Base-by-base conservation (phyloP, 768 basidiomycete species). In the Coprinopsis cinerea region DNA sequence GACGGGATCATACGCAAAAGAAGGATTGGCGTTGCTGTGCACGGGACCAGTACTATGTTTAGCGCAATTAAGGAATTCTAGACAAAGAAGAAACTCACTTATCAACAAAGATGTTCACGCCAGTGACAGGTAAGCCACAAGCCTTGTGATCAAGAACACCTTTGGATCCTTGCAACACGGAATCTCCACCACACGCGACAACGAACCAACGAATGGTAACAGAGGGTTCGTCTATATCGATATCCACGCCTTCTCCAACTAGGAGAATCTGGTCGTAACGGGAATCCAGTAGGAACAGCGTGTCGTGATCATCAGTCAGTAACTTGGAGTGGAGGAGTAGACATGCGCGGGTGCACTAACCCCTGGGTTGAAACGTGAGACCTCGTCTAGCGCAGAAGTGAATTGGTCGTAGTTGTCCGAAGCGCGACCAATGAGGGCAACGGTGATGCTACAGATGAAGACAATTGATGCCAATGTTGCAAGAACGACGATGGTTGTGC, bases 211-310 rank as follows among this genome's bases (percentile, higher is more conserved):
- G 74, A 35, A 82, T 68, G 7, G 74, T 74, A 24, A 82, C 56
- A 0, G 78, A 70, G 1, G 79, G 79, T 55, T 82, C 79, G 51
- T 80, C 79, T 9, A 81, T 62, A 55, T 82, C 80, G 10, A 81
- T 70, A 53, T 81, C 79, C 4, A 81, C 75, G 46, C 71, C 74
- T 53, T 81, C 78, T 4, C 79, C 80, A 2, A 80, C 57, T 32
- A 82, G 65, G 2, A 81, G 73, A 40, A 82, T 64, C 80, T 82
- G 41, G 13, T 6, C 22, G 23, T 43, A 43, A 7, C 6, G 18
- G 37, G 10, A 39, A 32, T 32, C 30, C 7, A 32, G 9, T 7
- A 32, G 30, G 7, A 15, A 32, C 7, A 32, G 30, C 30, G 30
- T 15, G 17, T 39, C 36, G 17, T 39, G 10, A 43, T 11, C 41